Percentiles rank a stretch among this genome's conserved stretches.
Conservation (phyloP, 2,329 filamentous ascomycete species). For the Paraphaeosphaeria sporulosa region DNA sequence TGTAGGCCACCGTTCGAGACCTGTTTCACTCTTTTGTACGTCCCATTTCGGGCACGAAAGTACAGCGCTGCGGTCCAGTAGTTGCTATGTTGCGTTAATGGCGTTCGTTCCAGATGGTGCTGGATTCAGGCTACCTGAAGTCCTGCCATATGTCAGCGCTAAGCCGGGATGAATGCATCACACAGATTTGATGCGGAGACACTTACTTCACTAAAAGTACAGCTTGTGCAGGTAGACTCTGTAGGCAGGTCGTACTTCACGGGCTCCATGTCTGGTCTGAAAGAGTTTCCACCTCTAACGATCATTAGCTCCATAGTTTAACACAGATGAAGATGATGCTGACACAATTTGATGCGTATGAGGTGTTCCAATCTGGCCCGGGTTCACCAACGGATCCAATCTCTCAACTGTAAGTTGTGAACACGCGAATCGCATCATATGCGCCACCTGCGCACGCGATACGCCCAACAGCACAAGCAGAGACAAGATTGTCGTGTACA, state of each 20-base stretch:
- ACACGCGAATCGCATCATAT: conserved; percentile 38
- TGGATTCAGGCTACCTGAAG: background rate
- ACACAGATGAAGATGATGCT: background rate
- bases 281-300: conserved; percentile 31
- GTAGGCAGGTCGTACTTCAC: conserved; percentile 32
- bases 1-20: conserved; percentile 24
- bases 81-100: conserved; percentile 19
- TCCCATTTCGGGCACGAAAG: conserved; percentile 39
- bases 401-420: conserved; percentile 40
- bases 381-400: conserved; percentile 39
- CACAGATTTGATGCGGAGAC: background rate
- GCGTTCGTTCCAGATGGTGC: background rate
- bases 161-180: background rate
- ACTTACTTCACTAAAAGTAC: conserved; percentile 34
- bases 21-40: conserved; percentile 40
- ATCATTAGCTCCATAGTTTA: background rate
- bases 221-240: conserved; percentile 38
- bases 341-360: conserved; percentile 41
- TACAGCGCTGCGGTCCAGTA: conserved; percentile 45
- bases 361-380: conserved; percentile 34
- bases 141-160: background rate
- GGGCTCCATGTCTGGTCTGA: conserved; percentile 35
- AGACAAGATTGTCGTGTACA: conserved; percentile 14
- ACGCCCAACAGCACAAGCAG: conserved; percentile 16
- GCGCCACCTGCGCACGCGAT: conserved; percentile 19